Evolutionary conservation across 805 yeast genomes (phyloP).

Genomic region (Ogataea nakhonphanomensis): DNA sequence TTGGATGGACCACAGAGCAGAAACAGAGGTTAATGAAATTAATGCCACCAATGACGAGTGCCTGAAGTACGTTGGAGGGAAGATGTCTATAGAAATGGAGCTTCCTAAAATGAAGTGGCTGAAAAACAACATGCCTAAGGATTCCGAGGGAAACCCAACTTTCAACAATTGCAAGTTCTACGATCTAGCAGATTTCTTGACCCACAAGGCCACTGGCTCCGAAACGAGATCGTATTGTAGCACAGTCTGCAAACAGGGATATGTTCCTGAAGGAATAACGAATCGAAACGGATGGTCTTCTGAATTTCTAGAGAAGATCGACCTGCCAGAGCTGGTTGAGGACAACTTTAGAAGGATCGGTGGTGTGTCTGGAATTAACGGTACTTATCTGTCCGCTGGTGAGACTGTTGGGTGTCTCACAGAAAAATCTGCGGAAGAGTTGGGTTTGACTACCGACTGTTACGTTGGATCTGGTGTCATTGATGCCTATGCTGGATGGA

Average conservation of each 20-base stretch:
- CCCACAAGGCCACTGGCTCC: constrained; percentile 84
- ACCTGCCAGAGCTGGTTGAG: constrained; percentile 71
- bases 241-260: constrained; percentile 93
- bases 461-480: constrained; percentile 94
- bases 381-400: constrained; percentile 81
- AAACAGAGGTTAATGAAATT: constrained; percentile 71
- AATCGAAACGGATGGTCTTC: constrained; percentile 90
- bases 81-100: constrained; percentile 98
- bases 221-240: constrained; percentile 89
- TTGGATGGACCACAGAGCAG: constrained; percentile 99
- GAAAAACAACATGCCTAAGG: constrained; percentile 73
- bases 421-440: constrained; percentile 65
- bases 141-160: constrained; percentile 27
- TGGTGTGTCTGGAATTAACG: constrained; percentile 73
- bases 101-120: constrained; percentile 97
- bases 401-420: constrained; percentile 77
- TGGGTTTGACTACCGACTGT: constrained; percentile 78
- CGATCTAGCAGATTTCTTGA: constrained; percentile 87
- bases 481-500: constrained; percentile 98
- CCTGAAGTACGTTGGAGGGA: constrained; percentile 91
- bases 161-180: constrained; percentile 72
- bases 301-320: constrained; percentile 67
- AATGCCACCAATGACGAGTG: constrained; percentile 77
- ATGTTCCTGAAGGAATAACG: constrained; percentile 89
- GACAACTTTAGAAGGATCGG: constrained; percentile 79